Conservation (phyloP, 306 rosid species). For the Gillenia trifoliata region DNA sequence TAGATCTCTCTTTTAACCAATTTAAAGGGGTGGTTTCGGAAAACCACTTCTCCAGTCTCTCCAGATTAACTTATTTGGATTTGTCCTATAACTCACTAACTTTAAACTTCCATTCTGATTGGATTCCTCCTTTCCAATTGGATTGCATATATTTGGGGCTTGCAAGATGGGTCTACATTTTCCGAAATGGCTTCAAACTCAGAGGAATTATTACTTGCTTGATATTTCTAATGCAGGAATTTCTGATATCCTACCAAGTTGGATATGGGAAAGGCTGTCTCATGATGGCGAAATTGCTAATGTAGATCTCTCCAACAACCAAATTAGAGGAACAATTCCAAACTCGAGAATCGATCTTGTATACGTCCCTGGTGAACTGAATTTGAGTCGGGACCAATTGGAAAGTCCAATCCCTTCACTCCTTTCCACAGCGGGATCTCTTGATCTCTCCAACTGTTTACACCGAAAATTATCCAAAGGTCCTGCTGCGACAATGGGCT, state of each 20-base stretch:
- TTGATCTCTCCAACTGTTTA: constrained; percentile 23
- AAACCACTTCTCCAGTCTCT: neutral
- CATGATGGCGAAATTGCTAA: too few relatives aligned
- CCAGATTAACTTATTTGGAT: accelerated
- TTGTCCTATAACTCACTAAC: neutral
- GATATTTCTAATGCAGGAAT: neutral
- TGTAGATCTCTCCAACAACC: neutral
- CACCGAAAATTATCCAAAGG: too few relatives aligned
- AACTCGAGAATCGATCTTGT: neutral
- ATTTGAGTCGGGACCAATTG: constrained; percentile 8
- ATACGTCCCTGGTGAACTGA: accelerated
- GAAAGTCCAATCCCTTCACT: constrained; percentile 26
- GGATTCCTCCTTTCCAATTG: constrained; percentile 10
- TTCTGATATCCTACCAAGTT: neutral
- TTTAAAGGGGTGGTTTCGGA: neutral
- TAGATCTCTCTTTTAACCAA: too few relatives aligned
- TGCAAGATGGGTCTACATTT: constrained; percentile 3
- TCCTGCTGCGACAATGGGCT: too few relatives aligned
- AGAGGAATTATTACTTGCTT: accelerated
- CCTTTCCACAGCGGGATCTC: neutral
- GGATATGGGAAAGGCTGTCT: neutral
- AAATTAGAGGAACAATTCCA: neutral
- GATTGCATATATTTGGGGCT: accelerated
- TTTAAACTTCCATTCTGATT: neutral
- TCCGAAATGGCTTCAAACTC: constrained; percentile 22